A percentile compares a stretch with the other conserved stretches of the same genome.
These are phyloP conservation scores for Margaritispora aquatica DNA, from an alignment of 495 filamentous ascomycete genomes.

Conservation along the genomic window DNA sequence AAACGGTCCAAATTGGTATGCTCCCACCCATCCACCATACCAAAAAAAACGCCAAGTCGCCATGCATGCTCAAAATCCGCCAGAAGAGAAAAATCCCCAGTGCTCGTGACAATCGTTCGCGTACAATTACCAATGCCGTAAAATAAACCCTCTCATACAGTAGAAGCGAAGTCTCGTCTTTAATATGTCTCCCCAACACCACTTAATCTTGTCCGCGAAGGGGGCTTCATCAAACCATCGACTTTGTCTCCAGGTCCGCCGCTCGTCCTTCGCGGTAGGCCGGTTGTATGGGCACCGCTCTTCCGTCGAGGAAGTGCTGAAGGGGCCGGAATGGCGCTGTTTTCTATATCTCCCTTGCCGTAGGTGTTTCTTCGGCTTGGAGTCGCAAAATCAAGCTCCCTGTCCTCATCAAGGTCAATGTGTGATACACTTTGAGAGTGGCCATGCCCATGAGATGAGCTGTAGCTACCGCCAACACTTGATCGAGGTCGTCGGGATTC, in stretches of 20 bases:
- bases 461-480: slow-evolving; percentile 40
- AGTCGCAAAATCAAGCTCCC: slow-evolving; percentile 35
- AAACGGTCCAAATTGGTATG: background rate
- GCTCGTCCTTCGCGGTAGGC: slow-evolving; percentile 35
- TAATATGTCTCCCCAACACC: slow-evolving; percentile 66
- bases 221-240: slow-evolving; percentile 41
- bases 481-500: slow-evolving; percentile 46
- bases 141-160: slow-evolving; percentile 8
- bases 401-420: slow-evolving; percentile 34
- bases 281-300: slow-evolving; percentile 42
- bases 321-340: slow-evolving; percentile 30
- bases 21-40: too few relatives aligned
- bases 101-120: slow-evolving; percentile 19
- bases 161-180: background rate
- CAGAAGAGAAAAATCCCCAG: slow-evolving; percentile 5
- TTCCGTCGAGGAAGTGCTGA: slow-evolving; percentile 43
- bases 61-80: background rate
- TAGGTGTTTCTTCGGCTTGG: slow-evolving; percentile 46
- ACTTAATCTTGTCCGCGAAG: slow-evolving; percentile 39
- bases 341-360: slow-evolving; percentile 44
- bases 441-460: slow-evolving; percentile 38
- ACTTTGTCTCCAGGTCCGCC: slow-evolving; percentile 13
- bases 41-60: background rate
- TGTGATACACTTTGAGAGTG: slow-evolving; percentile 40
- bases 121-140: background rate